Evolutionary conservation across 2,329 filamentous ascomycete species (phyloP).

Genomic region (Neofusicoccum cordaticola): DNA sequence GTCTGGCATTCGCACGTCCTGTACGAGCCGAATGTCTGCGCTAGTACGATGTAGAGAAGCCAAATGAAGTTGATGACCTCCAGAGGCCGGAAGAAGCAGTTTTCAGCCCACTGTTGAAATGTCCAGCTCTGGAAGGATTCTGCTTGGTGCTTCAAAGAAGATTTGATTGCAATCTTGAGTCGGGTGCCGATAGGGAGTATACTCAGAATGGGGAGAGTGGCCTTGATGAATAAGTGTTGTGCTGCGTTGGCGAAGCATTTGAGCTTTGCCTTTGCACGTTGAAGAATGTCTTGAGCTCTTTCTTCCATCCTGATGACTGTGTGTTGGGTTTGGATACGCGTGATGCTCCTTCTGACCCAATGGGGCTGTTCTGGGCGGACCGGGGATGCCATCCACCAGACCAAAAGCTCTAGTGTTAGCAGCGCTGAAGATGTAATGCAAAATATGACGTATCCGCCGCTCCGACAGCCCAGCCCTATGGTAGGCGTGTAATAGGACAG

Average conservation of each 20-base stretch:
- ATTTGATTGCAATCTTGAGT: background rate
- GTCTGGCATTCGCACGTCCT: slow-evolving; percentile 44
- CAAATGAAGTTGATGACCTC: slow-evolving; percentile 39
- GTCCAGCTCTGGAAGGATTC: background rate
- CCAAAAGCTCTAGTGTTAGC: slow-evolving; percentile 37
- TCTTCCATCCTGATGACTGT: slow-evolving; percentile 1
- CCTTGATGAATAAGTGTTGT: slow-evolving; percentile 5
- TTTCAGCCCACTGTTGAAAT: slow-evolving; percentile 23
- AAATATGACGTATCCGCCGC: slow-evolving; percentile 46
- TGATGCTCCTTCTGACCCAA: slow-evolving; percentile 2
- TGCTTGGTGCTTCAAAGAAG: background rate
- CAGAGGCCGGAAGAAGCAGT: slow-evolving; percentile 30
- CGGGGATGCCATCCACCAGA: slow-evolving; percentile 33
- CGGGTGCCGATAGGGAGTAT: slow-evolving; percentile 16
- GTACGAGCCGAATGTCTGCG: slow-evolving; percentile 43
- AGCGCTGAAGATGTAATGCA: slow-evolving; percentile 30
- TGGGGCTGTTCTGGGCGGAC: slow-evolving; percentile 6
- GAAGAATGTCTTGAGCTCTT: background rate
- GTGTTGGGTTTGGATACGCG: background rate
- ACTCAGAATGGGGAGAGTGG: slow-evolving; percentile 14
- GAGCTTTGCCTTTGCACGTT: background rate
- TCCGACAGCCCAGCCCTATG: slow-evolving; percentile 43
- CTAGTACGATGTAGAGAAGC: slow-evolving; percentile 38
- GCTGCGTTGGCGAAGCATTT: slow-evolving; percentile 2
- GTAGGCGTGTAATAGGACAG: slow-evolving; percentile 47